These are phyloP conservation scores for Leishmania tarentolae DNA, from an alignment of 208 protist species.

Conservation along the genomic window DNA sequence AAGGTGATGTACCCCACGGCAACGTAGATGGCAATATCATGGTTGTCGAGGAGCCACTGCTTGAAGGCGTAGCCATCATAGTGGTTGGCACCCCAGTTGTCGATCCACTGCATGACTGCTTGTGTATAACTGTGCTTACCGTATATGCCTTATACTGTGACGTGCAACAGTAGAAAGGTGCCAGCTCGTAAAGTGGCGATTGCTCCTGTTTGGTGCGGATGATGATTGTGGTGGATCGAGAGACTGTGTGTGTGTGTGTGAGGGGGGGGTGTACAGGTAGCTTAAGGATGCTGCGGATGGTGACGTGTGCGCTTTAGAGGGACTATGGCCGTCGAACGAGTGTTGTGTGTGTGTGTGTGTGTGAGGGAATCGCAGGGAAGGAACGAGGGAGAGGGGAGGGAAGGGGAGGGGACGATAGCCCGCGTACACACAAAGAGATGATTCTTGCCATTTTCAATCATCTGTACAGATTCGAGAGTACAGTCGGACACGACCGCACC, in stretches of 20 bases:
- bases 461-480: not conserved
- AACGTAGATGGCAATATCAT: constrained; percentile 59
- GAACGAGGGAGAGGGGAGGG: not conserved
- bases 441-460: not conserved
- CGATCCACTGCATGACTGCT: constrained; percentile 40
- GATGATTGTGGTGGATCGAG: not conserved
- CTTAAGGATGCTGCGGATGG: not conserved
- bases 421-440: not conserved
- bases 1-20: constrained; percentile 52
- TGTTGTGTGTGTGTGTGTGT: not conserved
- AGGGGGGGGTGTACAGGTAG: not conserved
- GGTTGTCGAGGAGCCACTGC: constrained; percentile 56
- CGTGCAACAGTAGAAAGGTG: not conserved
- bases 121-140: not conserved
- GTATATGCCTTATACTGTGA: not conserved
- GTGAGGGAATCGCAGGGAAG: not conserved
- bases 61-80: constrained; percentile 71
- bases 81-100: constrained; percentile 52
- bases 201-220: not conserved
- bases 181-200: not conserved
- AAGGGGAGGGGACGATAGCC: not conserved
- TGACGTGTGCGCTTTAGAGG: not conserved
- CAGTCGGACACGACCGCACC: not conserved
- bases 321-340: not conserved
- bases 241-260: constrained; percentile 2